Evolutionary conservation across 2,329 filamentous ascomycete genomes (phyloP).

Genomic region (Bertia moriformis): DNA sequence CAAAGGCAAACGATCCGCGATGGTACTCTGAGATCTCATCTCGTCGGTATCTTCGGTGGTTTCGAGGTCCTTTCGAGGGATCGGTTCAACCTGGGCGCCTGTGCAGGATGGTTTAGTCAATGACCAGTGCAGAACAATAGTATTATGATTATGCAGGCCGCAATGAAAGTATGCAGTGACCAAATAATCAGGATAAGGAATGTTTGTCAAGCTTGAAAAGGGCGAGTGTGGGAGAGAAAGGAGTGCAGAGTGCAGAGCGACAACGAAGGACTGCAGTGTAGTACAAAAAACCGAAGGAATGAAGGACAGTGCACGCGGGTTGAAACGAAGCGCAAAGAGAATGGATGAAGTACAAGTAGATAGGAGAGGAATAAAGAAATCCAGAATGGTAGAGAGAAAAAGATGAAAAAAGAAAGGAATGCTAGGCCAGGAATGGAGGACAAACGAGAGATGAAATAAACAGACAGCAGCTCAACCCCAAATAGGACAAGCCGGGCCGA

Average conservation of each 20-base stretch:
- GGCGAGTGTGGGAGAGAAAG: neutral
- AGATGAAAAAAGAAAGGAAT: neutral
- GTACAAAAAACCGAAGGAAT: neutral
- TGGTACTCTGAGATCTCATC: constrained; percentile 17
- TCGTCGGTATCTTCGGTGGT: constrained; percentile 14
- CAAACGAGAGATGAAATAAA: neutral
- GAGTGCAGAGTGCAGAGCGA: neutral
- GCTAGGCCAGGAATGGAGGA: neutral
- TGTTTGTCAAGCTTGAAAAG: too few relatives aligned
- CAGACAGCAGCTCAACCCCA: too few relatives aligned
- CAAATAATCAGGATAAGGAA: neutral
- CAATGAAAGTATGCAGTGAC: too few relatives aligned
- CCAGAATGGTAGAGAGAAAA: neutral
- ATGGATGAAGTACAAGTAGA: neutral
- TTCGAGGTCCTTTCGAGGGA: constrained; percentile 12
- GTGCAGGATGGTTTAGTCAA: neutral
- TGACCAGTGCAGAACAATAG: neutral
- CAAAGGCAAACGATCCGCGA: constrained; percentile 18
- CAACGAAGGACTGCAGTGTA: neutral
- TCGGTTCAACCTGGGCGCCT: neutral
- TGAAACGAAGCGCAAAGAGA: neutral
- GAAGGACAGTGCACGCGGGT: neutral
- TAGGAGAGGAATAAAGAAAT: neutral
- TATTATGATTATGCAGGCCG: too few relatives aligned
- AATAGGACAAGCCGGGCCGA: too few relatives aligned